Conservation (phyloP, 2,329 filamentous ascomycete species). For the Aureobasidium sp. region DNA sequence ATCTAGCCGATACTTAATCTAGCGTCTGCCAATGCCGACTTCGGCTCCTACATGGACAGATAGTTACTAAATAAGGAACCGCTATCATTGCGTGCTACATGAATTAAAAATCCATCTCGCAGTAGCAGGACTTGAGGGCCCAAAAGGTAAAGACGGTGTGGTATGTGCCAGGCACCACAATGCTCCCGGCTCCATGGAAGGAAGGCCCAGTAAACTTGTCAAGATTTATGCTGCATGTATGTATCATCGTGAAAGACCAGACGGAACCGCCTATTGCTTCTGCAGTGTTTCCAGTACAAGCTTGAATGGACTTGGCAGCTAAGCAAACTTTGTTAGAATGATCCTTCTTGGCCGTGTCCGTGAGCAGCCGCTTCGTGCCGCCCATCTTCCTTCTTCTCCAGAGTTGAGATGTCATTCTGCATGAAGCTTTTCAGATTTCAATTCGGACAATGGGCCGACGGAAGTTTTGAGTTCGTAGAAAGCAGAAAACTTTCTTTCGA, state of each 20-base stretch:
- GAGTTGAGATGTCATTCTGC: slow-evolving; percentile 6
- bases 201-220: neutral
- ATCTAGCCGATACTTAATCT: neutral
- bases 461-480: neutral
- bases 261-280: neutral
- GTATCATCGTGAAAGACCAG: neutral
- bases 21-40: slow-evolving; percentile 1
- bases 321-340: neutral
- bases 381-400: neutral
- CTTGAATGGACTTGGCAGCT: neutral
- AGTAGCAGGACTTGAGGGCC: too few relatives aligned
- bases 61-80: neutral
- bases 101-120: neutral
- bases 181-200: too few relatives aligned
- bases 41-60: neutral
- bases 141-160: neutral
- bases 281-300: neutral
- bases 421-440: neutral
- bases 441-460: neutral
- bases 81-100: neutral
- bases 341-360: neutral
- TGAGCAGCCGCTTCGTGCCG: neutral
- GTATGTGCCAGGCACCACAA: neutral
- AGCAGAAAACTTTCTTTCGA: slow-evolving; percentile 1
- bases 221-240: neutral